Evolutionary conservation across 2,329 filamentous ascomycete genomes (phyloP), one percentile per base, ranked within the genome.

Genomic region (Fusarium vanettenii): DNA sequence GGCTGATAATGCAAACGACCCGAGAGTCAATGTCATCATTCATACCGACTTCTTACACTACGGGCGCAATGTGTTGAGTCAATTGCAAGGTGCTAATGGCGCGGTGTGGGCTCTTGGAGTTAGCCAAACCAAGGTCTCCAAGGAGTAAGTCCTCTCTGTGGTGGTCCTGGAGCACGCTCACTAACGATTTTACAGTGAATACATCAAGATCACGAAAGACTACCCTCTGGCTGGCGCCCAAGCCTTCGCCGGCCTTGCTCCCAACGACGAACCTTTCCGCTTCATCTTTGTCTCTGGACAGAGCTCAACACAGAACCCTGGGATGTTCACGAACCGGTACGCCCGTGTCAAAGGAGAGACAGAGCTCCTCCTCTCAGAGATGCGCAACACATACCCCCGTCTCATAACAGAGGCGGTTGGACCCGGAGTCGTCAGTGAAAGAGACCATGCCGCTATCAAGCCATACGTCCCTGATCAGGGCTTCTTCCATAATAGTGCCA

Each of bases 81-180:
- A 75, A 6, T 11, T 75, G 1, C 60, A 73, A 20, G 70, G 73
- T 16, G 73, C 73, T 4, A 73, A 52, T 9, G 74, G 74, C 11
- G 69, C 60, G 5, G 61, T 76, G 10, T 76, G 73, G 73, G 73
- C 74, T 18, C 66, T 76, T 16, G 73, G 74, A 3, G 64, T 76
- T 25, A 76, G 74, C 16, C 74, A 74, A 41, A 59, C 61, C 20
- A 65, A 76, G 9, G 74, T 72, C 10, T 64, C 71, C 31, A 72
- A 72, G 55, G 74, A 74, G 74, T 72, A 20, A 18, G 71, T 55
- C 13, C 5, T 10, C 41, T 50, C 16, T 20, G 20, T 48, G 20
- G 10, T 16, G 20, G 27, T 16, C 35, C 6, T 14, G 2, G n/a
- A 6, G 5, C 5, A 22, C 33, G 6, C n/a, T 8, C 7, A 22